Percentiles rank a stretch among this genome's conserved stretches.
phyloP scores from a whole-genome alignment of 768 basidiomycete species.

The Amanita polypyramis region DNA sequence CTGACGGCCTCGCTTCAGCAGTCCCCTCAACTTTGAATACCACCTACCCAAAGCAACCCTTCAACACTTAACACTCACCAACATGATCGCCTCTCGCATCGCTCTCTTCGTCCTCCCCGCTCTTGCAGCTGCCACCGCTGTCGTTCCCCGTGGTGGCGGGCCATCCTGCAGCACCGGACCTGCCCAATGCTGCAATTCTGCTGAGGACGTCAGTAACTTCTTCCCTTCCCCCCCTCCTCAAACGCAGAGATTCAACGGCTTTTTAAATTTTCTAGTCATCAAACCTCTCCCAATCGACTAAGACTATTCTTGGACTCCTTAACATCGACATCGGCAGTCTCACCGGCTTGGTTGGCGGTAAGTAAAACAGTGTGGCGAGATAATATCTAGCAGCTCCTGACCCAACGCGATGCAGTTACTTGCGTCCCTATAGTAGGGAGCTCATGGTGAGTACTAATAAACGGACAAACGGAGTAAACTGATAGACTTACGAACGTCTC shows the following conservation, averaged over 20 bases:
- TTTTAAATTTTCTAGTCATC: neutral
- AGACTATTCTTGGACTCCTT: neutral
- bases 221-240: neutral
- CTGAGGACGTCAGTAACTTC: neutral
- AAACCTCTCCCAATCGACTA: neutral
- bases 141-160: neutral
- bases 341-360: constrained; percentile 1
- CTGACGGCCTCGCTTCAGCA: no score
- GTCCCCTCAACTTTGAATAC: no score
- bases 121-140: neutral
- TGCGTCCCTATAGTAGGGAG: neutral
- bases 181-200: neutral
- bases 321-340: neutral
- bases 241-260: neutral
- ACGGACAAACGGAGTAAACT: neutral
- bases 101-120: constrained; percentile 3
- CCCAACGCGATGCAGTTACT: neutral
- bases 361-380: no score
- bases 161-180: neutral
- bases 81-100: neutral
- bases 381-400: neutral
- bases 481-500: neutral
- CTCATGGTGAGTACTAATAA: neutral
- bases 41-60: neutral
- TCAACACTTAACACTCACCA: neutral